Percentiles rank a stretch among this genome's conserved stretches.
phyloP scores from a whole-genome alignment of 441 rosid species.

The Sinapis alba region DNA sequence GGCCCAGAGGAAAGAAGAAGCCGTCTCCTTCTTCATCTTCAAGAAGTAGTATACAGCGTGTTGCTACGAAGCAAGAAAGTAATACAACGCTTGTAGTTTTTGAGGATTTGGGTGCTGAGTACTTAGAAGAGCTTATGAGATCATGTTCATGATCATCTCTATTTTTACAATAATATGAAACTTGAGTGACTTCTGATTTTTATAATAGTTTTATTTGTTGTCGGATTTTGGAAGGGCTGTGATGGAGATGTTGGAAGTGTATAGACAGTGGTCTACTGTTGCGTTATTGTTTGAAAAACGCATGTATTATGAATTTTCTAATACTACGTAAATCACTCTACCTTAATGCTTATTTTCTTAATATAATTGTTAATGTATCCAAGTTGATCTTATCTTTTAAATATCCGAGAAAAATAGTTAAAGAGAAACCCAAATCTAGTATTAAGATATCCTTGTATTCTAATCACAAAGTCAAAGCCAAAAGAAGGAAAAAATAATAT shows the following conservation, averaged over 20 bases:
- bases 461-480: not conserved
- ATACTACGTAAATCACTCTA: not conserved
- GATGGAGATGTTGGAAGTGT: constrained; percentile 21
- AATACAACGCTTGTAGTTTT: constrained; percentile 48
- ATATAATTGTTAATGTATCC: not conserved
- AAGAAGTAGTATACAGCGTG: constrained; percentile 23
- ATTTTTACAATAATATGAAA: not conserved
- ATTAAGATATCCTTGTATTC: not conserved
- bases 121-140: constrained; percentile 61
- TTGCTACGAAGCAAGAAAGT: constrained; percentile 16
- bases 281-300: not conserved
- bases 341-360: constrained; percentile 4
- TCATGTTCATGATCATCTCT: constrained; percentile 32
- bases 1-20: constrained; percentile 46
- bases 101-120: constrained; percentile 76
- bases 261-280: constrained; percentile 9
- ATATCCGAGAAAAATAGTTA: not conserved
- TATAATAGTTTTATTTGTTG: constrained; percentile 4
- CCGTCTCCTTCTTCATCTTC: constrained; percentile 21
- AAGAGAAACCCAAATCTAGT: not conserved
- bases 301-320: not conserved
- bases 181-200: constrained; percentile 30
- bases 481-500: not conserved
- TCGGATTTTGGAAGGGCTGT: constrained; percentile 23
- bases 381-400: not conserved